Evolutionary conservation across 108 stramenopile genomes (phyloP).

Genomic region (Chaetoceros tenuissimus): DNA sequence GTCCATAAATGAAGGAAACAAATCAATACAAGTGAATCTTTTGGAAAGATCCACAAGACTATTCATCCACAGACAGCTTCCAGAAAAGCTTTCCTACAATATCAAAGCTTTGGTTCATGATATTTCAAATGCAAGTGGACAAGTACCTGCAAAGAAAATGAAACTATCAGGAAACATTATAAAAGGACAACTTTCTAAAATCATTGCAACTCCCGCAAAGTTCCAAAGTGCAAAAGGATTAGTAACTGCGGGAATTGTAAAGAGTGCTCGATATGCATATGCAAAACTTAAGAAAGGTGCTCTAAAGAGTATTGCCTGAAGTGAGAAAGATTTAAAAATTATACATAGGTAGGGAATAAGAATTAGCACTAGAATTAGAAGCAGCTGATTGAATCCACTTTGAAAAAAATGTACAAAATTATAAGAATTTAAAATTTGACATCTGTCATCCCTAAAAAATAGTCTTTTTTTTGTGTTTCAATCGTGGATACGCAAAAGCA

Average conservation of each 20-base stretch:
- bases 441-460: no score
- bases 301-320: not conserved
- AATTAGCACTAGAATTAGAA: no score
- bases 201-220: conserved; percentile 63
- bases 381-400: no score
- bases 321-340: no score
- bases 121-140: not conserved
- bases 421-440: no score
- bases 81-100: conserved; percentile 1
- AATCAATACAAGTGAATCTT: conserved; percentile 1
- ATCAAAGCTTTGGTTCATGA: not conserved
- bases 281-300: conserved; percentile 73
- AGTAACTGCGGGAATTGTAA: conserved; percentile 54
- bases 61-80: conserved; percentile 17
- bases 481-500: no score
- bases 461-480: no score
- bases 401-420: no score
- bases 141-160: not conserved
- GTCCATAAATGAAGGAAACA: not conserved
- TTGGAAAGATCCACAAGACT: conserved; percentile 12
- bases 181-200: conserved; percentile 22
- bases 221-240: conserved; percentile 76
- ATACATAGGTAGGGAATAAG: no score
- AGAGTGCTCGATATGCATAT: conserved; percentile 54
- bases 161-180: not conserved